Conservation (phyloP, 345 rosid genomes). For the Citrus maxima region DNA sequence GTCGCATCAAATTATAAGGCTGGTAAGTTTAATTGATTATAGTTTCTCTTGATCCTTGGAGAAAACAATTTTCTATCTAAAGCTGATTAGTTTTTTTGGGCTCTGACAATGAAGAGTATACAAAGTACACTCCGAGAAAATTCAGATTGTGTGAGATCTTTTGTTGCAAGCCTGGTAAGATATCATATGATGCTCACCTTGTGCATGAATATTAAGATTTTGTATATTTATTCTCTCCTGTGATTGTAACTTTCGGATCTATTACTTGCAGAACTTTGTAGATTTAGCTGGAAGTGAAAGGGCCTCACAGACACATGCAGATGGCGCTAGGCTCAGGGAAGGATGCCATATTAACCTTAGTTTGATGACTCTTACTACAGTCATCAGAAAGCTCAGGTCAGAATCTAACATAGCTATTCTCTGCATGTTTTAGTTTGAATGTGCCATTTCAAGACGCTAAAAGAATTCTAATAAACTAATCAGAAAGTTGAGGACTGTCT, state of each 20-base stretch:
- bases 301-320: slow-evolving; percentile 95
- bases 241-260: slow-evolving; percentile 11
- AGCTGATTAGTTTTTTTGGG: slow-evolving; percentile 19
- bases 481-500: not conserved
- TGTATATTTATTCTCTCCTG: not conserved
- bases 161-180: slow-evolving; percentile 90
- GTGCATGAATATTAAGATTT: not conserved
- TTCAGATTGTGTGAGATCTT: slow-evolving; percentile 94
- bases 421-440: not conserved
- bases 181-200: not conserved
- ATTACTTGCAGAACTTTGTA: slow-evolving; percentile 81
- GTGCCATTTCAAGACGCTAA: not conserved
- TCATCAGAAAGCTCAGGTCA: slow-evolving; percentile 95
- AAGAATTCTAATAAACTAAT: not conserved
- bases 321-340: slow-evolving; percentile 95
- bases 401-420: not conserved
- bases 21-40: slow-evolving; percentile 47
- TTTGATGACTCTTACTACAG: slow-evolving; percentile 97
- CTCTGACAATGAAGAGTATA: slow-evolving; percentile 57
- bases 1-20: slow-evolving; percentile 96
- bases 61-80: not conserved
- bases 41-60: not conserved
- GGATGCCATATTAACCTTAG: slow-evolving; percentile 99
- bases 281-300: slow-evolving; percentile 99
- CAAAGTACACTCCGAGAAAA: slow-evolving; percentile 91